phyloP scores from a whole-genome alignment of 495 filamentous ascomycete genomes.

The Tricharina praecox region DNA sequence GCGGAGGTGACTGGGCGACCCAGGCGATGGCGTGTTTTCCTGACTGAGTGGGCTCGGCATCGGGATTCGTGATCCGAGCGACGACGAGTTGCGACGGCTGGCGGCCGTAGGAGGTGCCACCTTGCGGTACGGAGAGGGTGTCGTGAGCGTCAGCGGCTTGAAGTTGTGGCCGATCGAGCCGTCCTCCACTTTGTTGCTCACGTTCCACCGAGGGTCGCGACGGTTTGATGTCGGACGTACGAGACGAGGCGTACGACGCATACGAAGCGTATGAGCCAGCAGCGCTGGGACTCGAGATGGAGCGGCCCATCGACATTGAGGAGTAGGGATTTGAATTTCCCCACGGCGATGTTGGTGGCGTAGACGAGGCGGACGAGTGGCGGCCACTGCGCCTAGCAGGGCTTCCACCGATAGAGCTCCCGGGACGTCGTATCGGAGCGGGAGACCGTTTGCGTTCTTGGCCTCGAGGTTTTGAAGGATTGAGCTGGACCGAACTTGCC shows the following conservation, averaged over 20 bases:
- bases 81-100: constrained; percentile 24
- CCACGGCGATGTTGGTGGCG: constrained; percentile 2
- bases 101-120: constrained; percentile 32
- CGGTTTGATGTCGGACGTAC: constrained; percentile 8
- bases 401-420: background rate
- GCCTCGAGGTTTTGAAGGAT: constrained; percentile 23
- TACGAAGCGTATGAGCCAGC: too few species aligned
- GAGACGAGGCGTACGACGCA: constrained; percentile 9
- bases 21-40: constrained; percentile 9
- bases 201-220: constrained; percentile 57
- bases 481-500: constrained; percentile 69
- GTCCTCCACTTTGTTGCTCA: constrained; percentile 51
- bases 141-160: constrained; percentile 45
- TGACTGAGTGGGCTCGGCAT: constrained; percentile 20
- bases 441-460: constrained; percentile 13
- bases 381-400: constrained; percentile 1
- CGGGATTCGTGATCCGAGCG: constrained; percentile 21
- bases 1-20: constrained; percentile 15
- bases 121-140: constrained; percentile 46
- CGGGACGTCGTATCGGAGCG: constrained; percentile 4
- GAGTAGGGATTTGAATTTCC: background rate
- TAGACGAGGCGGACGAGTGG: constrained; percentile 8
- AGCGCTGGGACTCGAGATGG: constrained; percentile 12
- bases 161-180: constrained; percentile 50
- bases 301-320: background rate